Evolutionary conservation across 495 filamentous ascomycete species (phyloP).

Genomic region (Aspergillus hancockii): DNA sequence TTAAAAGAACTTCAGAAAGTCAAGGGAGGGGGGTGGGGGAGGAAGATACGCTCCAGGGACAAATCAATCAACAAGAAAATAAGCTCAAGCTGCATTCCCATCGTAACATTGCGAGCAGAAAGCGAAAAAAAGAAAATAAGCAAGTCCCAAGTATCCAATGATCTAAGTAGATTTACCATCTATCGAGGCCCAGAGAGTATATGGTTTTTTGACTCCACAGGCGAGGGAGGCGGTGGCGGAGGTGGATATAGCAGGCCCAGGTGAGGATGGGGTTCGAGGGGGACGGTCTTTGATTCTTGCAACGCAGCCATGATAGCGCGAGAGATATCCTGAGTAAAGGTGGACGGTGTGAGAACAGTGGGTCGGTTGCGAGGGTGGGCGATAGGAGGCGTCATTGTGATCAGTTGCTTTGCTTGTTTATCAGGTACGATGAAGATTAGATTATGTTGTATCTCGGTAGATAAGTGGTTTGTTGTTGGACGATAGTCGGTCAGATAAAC

Average conservation of each 20-base stretch:
- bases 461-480: not conserved
- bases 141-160: no score
- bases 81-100: not conserved
- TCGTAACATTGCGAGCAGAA: not conserved
- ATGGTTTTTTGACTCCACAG: slow-evolving; percentile 36
- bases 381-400: slow-evolving; percentile 28
- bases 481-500: not conserved
- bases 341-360: slow-evolving; percentile 30
- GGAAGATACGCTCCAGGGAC: no score
- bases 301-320: slow-evolving; percentile 40
- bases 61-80: not conserved
- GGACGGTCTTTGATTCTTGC: slow-evolving; percentile 34
- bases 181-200: slow-evolving; percentile 7
- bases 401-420: slow-evolving; percentile 8
- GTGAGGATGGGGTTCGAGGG: slow-evolving; percentile 12
- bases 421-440: not conserved
- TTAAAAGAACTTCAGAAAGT: not conserved
- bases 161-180: not conserved
- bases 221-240: slow-evolving; percentile 52
- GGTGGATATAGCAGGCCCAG: slow-evolving; percentile 24
- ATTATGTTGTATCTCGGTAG: not conserved
- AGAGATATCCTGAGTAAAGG: slow-evolving; percentile 45
- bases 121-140: no score
- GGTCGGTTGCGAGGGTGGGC: slow-evolving; percentile 23
- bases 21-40: not conserved